These are phyloP conservation scores for Parafenestella ontariensis DNA, from an alignment of 2,329 filamentous ascomycete genomes.

Conservation along the genomic window DNA sequence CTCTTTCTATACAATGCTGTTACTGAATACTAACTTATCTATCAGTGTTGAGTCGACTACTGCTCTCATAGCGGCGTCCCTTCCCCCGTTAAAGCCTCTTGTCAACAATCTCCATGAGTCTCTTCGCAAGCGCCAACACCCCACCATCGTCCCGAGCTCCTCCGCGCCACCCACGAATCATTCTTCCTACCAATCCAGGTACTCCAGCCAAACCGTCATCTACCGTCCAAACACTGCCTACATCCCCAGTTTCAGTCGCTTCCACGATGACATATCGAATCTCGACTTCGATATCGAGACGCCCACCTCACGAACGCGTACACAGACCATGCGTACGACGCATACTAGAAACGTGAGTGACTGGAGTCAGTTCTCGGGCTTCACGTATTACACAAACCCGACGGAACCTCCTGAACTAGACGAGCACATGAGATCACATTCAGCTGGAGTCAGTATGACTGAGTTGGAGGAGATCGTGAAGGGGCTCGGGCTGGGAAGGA, in stretches of 20 bases:
- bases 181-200: conserved; percentile 7
- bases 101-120: background rate
- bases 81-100: conserved; percentile 18
- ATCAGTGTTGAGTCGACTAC: conserved; percentile 13
- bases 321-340: conserved; percentile 10
- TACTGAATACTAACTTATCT: background rate
- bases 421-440: background rate
- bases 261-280: conserved; percentile 33
- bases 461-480: conserved; percentile 2
- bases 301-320: conserved; percentile 16
- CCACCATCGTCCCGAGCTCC: background rate
- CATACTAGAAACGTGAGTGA: conserved; percentile 26
- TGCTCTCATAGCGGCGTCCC: conserved; percentile 12
- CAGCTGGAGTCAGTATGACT: background rate
- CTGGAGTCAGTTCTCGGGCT: conserved; percentile 29
- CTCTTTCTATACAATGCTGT: background rate
- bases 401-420: conserved; percentile 1
- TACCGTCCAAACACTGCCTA: conserved; percentile 17
- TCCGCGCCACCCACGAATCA: background rate
- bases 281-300: conserved; percentile 37
- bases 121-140: background rate
- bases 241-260: conserved; percentile 19
- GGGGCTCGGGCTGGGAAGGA: background rate
- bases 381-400: conserved; percentile 20
- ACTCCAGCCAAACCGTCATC: conserved; percentile 20